A percentile compares a stretch with the other conserved stretches of the same genome.
Conservation (phyloP, 192 early-diverging fungal species). For the Backusella luteola region DNA sequence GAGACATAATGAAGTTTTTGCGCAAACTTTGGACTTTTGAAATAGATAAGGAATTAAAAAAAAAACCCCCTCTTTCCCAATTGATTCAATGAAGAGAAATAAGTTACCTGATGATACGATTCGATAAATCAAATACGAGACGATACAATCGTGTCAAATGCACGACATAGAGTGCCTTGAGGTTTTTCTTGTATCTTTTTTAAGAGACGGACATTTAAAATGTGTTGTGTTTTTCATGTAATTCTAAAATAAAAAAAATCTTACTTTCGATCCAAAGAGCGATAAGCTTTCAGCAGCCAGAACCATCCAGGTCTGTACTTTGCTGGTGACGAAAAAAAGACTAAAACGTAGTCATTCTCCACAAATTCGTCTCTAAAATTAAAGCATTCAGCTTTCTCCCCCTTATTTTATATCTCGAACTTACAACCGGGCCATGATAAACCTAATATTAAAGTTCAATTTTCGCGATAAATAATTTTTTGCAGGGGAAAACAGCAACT, state of each 20-base stretch:
- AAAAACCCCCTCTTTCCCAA: background rate
- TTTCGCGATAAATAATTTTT: background rate
- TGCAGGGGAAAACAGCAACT: background rate
- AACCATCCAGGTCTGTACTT: conserved; percentile 76
- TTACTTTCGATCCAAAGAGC: conserved; percentile 75
- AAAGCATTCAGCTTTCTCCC: conserved; percentile 32
- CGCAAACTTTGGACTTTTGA: conserved; percentile 83
- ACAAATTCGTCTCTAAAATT: conserved; percentile 77
- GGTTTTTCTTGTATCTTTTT: conserved; percentile 78
- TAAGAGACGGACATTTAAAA: background rate
- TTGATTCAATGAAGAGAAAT: no score
- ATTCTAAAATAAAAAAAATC: background rate
- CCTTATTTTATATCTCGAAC: conserved; percentile 8
- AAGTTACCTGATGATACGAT: conserved; percentile 70
- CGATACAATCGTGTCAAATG: conserved; percentile 86
- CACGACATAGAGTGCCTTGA: conserved; percentile 89
- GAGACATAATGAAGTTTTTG: conserved; percentile 82
- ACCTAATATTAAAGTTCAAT: conserved; percentile 1
- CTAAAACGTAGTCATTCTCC: conserved; percentile 87
- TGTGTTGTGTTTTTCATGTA: background rate
- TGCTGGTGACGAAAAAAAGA: conserved; percentile 80
- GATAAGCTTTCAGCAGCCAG: conserved; percentile 88
- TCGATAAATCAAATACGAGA: conserved; percentile 83
- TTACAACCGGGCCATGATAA: conserved; percentile 36
- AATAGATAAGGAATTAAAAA: background rate